phyloP scores from a whole-genome alignment of 352 stramenopile genomes.

The Achlya hypogyna region DNA sequence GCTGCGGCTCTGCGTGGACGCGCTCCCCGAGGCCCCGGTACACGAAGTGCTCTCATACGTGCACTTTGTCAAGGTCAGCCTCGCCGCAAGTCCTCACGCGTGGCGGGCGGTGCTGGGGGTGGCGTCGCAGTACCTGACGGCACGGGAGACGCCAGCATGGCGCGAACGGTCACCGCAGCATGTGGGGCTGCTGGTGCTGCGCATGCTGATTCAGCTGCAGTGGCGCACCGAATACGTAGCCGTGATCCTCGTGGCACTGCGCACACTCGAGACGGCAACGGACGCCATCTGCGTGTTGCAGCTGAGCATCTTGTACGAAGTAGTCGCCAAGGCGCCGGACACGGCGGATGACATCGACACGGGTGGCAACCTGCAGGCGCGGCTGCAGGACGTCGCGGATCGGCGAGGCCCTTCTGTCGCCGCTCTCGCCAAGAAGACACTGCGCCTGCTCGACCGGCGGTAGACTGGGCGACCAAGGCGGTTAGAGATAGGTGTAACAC shows the following conservation, averaged over 20 bases:
- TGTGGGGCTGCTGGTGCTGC: background rate
- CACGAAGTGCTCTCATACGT: background rate
- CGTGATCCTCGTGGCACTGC: background rate
- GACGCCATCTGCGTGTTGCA: slow-evolving; percentile 8
- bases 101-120: background rate
- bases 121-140: background rate
- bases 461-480: background rate
- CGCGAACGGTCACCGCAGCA: slow-evolving; percentile 9
- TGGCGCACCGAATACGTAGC: background rate
- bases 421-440: background rate
- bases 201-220: background rate
- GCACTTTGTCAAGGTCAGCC: background rate
- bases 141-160: background rate
- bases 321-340: background rate
- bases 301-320: slow-evolving; percentile 10
- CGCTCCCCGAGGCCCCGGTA: background rate
- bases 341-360: background rate
- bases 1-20: background rate
- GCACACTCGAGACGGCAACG: slow-evolving; percentile 8
- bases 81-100: background rate
- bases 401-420: background rate
- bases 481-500: background rate
- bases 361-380: background rate
- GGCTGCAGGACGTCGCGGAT: background rate
- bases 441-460: background rate